These are phyloP conservation scores for Rhodomyrtus psidioides DNA, from an alignment of 441 rosid species.

Conservation along the genomic window DNA sequence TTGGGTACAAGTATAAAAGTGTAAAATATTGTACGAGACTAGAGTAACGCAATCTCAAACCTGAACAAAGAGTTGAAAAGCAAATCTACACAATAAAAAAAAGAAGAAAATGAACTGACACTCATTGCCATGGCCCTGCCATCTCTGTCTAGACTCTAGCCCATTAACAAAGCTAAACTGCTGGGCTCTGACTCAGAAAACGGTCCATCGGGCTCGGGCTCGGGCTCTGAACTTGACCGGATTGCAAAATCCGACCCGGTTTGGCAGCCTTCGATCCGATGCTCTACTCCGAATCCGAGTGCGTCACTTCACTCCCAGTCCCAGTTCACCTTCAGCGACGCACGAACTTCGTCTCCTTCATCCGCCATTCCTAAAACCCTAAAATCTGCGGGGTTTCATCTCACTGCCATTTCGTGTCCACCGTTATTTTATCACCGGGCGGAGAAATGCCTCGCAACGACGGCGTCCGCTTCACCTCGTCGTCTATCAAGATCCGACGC, in stretches of 20 bases:
- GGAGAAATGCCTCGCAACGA: constrained; percentile 29
- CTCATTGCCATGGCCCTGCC: background rate
- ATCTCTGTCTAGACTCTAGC: background rate
- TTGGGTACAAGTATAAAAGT: too few species aligned
- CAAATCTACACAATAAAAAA: background rate
- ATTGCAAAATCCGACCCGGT: background rate
- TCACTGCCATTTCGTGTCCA: background rate
- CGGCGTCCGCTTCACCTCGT: constrained; percentile 41
- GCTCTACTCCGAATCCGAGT: background rate
- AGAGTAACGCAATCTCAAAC: background rate
- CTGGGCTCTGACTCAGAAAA: background rate
- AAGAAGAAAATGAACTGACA: background rate
- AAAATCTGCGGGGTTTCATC: background rate
- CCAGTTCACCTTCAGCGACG: background rate
- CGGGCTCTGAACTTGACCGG: background rate
- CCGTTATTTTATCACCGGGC: background rate
- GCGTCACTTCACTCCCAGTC: background rate
- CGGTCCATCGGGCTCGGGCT: background rate
- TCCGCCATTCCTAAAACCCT: background rate
- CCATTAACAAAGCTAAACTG: background rate
- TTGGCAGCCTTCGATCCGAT: background rate
- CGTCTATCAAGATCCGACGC: constrained; percentile 26
- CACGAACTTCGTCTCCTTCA: background rate
- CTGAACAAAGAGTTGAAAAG: background rate
- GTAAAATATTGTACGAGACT: too few species aligned